Evolutionary conservation across 2,329 filamentous ascomycete genomes (phyloP).

Genomic region (Ophiostoma montium): DNA sequence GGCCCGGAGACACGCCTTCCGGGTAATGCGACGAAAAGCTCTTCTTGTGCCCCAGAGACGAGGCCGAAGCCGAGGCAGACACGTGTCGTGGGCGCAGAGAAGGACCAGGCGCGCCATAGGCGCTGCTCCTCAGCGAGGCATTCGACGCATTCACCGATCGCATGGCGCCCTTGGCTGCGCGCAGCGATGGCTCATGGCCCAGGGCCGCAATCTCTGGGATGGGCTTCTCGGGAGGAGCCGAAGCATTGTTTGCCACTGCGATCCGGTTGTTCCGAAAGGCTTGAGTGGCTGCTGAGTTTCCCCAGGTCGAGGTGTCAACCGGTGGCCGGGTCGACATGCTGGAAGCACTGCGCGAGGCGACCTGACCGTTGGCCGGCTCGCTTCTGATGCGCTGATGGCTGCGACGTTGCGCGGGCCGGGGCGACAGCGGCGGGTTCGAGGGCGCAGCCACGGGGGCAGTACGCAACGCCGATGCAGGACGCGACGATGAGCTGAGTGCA

Average conservation of each 20-base stretch:
- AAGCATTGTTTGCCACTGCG: neutral
- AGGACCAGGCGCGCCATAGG: neutral
- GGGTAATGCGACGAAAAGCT: constrained; percentile 15
- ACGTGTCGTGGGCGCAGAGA: neutral
- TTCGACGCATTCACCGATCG: constrained; percentile 22
- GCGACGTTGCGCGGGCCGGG: constrained; percentile 17
- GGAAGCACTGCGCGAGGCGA: constrained; percentile 13
- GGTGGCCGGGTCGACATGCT: constrained; percentile 44
- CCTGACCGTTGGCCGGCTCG: neutral
- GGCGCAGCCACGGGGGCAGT: neutral
- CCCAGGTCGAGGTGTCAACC: constrained; percentile 26
- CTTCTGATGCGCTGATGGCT: constrained; percentile 27
- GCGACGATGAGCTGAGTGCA: constrained; percentile 1
- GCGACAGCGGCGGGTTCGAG: neutral
- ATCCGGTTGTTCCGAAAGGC: constrained; percentile 23
- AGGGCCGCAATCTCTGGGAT: constrained; percentile 19
- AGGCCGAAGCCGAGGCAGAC: neutral
- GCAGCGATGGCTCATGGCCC: constrained; percentile 49
- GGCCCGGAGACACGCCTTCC: neutral
- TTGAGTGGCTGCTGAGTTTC: constrained; percentile 53
- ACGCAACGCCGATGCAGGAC: neutral
- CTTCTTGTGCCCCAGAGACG: constrained; percentile 18
- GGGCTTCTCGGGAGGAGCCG: constrained; percentile 7
- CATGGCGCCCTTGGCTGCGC: constrained; percentile 68
- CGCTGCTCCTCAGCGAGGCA: too few species aligned